These are phyloP conservation scores for Xylaria grammica DNA, from an alignment of 495 filamentous ascomycete genomes.

Conservation along the genomic window DNA sequence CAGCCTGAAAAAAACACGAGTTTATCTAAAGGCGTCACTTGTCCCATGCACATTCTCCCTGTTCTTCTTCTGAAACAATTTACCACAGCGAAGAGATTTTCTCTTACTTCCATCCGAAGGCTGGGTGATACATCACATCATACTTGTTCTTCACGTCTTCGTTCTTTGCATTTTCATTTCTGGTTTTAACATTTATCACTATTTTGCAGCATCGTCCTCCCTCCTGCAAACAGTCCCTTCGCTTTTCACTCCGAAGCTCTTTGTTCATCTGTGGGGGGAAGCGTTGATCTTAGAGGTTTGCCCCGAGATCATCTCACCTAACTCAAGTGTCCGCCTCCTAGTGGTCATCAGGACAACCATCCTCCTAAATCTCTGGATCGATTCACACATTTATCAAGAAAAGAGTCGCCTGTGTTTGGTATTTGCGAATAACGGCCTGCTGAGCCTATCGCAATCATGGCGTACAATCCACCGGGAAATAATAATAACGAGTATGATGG, in stretches of 20 bases:
- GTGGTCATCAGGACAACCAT: constrained; percentile 24
- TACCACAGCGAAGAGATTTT: constrained; percentile 29
- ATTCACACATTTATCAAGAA: background rate
- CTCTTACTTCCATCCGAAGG: constrained; percentile 29
- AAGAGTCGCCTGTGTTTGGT: constrained; percentile 2
- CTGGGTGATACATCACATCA: constrained; percentile 29
- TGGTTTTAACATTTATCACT: constrained; percentile 24
- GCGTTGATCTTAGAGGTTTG: constrained; percentile 27
- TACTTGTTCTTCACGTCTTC: constrained; percentile 30
- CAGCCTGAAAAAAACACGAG: constrained; percentile 43
- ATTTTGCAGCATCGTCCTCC: constrained; percentile 25
- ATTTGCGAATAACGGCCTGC: constrained; percentile 23
- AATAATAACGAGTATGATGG: constrained; percentile 58
- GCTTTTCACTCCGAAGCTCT: constrained; percentile 25
- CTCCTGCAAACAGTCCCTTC: constrained; percentile 27
- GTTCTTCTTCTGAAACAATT: constrained; percentile 30
- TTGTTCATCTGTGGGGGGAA: constrained; percentile 28
- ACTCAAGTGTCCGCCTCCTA: background rate
- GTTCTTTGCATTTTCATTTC: too few relatives aligned
- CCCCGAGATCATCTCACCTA: constrained; percentile 32
- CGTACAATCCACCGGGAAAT: constrained; percentile 47
- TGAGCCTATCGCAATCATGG: constrained; percentile 46
- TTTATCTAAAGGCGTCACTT: constrained; percentile 25
- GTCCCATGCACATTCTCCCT: constrained; percentile 26
- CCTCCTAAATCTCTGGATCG: background rate